phyloP scores from a whole-genome alignment of 306 rosid species.

The Potentilla sterilis region DNA sequence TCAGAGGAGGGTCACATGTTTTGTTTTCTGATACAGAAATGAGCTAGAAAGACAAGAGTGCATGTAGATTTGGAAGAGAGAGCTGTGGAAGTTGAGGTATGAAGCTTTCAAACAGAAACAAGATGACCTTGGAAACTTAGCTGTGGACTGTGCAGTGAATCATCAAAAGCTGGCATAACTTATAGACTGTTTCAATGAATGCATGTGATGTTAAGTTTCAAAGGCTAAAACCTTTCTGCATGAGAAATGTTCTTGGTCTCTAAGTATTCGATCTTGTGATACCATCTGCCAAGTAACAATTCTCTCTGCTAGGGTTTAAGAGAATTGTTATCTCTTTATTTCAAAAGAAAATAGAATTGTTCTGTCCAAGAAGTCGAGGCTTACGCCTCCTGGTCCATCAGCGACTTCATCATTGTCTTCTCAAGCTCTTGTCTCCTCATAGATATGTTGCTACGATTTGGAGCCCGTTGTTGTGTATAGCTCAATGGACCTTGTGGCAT shows the following conservation, averaged over 20 bases:
- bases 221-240: not conserved
- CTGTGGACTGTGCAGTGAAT: slow-evolving; percentile 10
- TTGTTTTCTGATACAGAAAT: not conserved
- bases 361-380: too few species aligned
- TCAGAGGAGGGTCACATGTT: not conserved
- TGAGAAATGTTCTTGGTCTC: not conserved
- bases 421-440: too few species aligned
- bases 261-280: not conserved
- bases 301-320: too few species aligned
- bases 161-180: not conserved
- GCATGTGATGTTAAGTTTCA: not conserved
- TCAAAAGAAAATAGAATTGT: too few species aligned
- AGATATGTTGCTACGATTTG: too few species aligned
- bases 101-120: not conserved
- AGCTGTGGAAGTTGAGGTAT: slow-evolving; percentile 2
- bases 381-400: too few species aligned
- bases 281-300: too few species aligned
- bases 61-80: not conserved
- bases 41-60: not conserved
- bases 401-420: too few species aligned
- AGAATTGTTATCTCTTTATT: too few species aligned
- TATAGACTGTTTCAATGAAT: not conserved
- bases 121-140: not conserved
- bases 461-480: too few species aligned
- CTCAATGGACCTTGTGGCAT: too few species aligned